Evolutionary conservation across 106 monocot species (phyloP).

Genomic region (Iris macrosiphon): DNA sequence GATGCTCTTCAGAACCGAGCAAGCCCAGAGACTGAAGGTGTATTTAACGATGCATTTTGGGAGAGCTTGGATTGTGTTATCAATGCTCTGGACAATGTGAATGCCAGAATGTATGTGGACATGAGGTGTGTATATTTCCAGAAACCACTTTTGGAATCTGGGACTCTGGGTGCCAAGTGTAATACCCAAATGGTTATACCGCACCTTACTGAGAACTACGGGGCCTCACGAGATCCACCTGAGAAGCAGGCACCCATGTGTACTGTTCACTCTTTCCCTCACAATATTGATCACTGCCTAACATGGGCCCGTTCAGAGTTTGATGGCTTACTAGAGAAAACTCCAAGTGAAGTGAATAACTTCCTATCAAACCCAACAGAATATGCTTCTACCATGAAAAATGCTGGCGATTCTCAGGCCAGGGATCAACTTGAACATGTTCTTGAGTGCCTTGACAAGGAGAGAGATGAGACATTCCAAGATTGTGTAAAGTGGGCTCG

Average conservation of each 20-base stretch:
- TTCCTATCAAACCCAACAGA: slow-evolving; percentile 67
- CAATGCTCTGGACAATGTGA: slow-evolving; percentile 94
- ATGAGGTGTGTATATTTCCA: slow-evolving; percentile 76
- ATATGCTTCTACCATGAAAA: slow-evolving; percentile 66
- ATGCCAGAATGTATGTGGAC: slow-evolving; percentile 88
- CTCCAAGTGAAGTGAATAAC: slow-evolving; percentile 79
- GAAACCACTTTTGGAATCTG: slow-evolving; percentile 93
- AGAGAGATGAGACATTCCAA: slow-evolving; percentile 71
- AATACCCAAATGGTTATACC: slow-evolving; percentile 98
- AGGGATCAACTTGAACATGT: slow-evolving; percentile 77
- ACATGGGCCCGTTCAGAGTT: slow-evolving; percentile 97
- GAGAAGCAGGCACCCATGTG: slow-evolving; percentile 96
- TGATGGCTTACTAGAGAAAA: slow-evolving; percentile 88
- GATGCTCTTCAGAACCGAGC: slow-evolving; percentile 93
- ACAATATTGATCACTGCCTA: slow-evolving; percentile 93
- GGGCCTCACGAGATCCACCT: slow-evolving; percentile 78
- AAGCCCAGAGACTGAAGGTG: slow-evolving; percentile 75
- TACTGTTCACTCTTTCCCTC: slow-evolving; percentile 93
- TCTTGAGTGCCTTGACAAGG: slow-evolving; percentile 71
- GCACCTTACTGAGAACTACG: slow-evolving; percentile 94
- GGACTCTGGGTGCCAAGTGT: slow-evolving; percentile 82
- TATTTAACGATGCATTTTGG: slow-evolving; percentile 94
- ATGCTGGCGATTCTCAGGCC: slow-evolving; percentile 87
- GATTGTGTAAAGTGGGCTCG: slow-evolving; percentile 85
- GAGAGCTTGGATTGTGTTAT: slow-evolving; percentile 65